Base-by-base conservation (phyloP, 345 rosid genomes). In the Camelina laxa region DNA sequence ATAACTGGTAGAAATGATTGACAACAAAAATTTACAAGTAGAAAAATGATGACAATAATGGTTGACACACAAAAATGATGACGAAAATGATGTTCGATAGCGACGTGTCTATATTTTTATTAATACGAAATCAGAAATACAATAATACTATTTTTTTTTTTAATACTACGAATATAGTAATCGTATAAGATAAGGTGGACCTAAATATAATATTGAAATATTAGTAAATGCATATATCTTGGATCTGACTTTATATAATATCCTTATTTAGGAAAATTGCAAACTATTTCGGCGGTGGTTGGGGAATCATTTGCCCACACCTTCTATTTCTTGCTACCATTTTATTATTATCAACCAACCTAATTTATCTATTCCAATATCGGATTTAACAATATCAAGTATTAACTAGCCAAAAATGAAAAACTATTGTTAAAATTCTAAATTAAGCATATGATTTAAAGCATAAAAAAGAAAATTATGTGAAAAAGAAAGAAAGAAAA, bases 181-280 rank as follows among this genome's bases (percentile, higher is more conserved):
- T 70, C 53, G 12, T 54, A 14, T 24, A 64, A 70, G 80, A 70
- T 76, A 70, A 76, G 72, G 60, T 76, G 75, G 75, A 56, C 60
- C 67, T 60, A 64, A 17, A 47, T 63, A 57, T 69, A 17, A 61
- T n/a, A 50, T 4, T 38, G 10, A 33, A 33, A 31, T 31, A 62
- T 45, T 54, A 62, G 20, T 60, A 51, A 75, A 49, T 56, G 47
- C 41, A 65, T 55, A 55, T 55, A 41, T 31, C 14, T 44, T 75
- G 63, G 74, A 75, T 75, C 79, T 75, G 69, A 67, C 59, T 76
- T 69, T 33, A 33, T 62, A 54, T 44, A 31, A 11, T 21, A 30
- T 49, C 70, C 45, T 55, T 64, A 36, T 70, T 70, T 64, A 57
- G 47, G 44, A 70, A 69, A 54, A 62, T 36, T 76, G 75, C 51